Evolutionary conservation across 805 yeast species (phyloP), one percentile per base, ranked within the genome.

Genomic region (Kazachstania martiniae): DNA sequence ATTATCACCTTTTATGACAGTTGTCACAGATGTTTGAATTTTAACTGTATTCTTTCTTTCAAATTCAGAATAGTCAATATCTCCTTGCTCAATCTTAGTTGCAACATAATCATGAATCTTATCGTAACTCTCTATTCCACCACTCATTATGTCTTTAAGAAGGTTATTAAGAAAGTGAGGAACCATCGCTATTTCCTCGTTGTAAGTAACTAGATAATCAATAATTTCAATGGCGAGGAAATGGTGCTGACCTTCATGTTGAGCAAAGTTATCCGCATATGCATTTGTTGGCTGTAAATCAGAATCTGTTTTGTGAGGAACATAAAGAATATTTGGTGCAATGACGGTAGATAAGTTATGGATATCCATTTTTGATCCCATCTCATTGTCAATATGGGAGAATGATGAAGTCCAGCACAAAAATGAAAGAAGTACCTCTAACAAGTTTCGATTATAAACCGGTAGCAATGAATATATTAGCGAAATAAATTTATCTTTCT

Each of bases 361-460:
- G 21, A 82, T 73, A 53, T 89, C 96, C 98, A 91, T 91, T 61
- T 89, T 91, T 3, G 96, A 85, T 1, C 91, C 91, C 15, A 75
- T 72, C 43, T 82, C 87, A 46, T 85, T 93, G 49, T 86, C 96
- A 39, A 87, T 74, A 44, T 84, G 87, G 1, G 96, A 82, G 60
- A 91, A 91, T 2, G 97, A 83, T 0, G 97, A 85, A 2, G 87
- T 89, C 97, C 97, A 91, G 56, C 77, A 78, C 51, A 91, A 72
- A 55, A 91, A 91, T 37, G 78, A 75, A 21, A 87, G 64, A 26
- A 91, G 60, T 3, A 87, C 95, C 52, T 91, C 97, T 23, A 87
- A 65, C 29, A 85, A 66, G 53, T 86, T 94, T 36, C 98, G 69
- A 51, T 87, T 80, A 14, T 74, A 66, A 39, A 77, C 65, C 2